Base-by-base conservation (phyloP, 805 yeast species). In the Metschnikowia bowlesiae region DNA sequence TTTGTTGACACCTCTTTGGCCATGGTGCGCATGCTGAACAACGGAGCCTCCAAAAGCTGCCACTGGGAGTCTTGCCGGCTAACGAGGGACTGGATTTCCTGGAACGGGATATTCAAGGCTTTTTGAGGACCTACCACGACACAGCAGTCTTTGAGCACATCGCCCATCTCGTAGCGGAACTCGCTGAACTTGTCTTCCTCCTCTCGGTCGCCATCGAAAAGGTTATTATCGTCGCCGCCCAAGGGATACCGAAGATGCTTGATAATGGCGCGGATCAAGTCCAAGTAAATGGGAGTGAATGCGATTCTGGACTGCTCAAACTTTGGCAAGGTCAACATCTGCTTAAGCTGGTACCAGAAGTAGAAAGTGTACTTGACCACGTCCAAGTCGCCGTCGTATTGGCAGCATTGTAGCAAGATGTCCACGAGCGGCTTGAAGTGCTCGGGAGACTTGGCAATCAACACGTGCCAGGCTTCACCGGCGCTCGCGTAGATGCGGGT, bases 141-240 rank as follows among this genome's bases (percentile, higher is more conserved):
- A 59, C 97, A 88, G 71, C 98, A 90, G 64, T 90, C 96, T 63
- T 95, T 95, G 53, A 94, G 71, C n/a, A 92, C 96, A 65, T 94
- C 98, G 36, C 98, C 98, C 87, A 94, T 88, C 50, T 89, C 96
- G 68, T 94, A 94, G 62, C 99, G 79, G 69, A 92, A 94, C 52
- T 89, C 95, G 61, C 88, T 84, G 66, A 94, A 94, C 66, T 89
- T 88, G 63, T 95, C 99, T 63, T 90, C 96, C 49, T 81, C 86
- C 63, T 89, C 97, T 56, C 74, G 76, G 61, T 87, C 89, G 29
- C 75, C 75, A 28, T 76, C 76, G 60, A 92, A 92, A 16, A 83
- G 63, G 46, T 74, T 77, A 29, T 49, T 43, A 14, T 58, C 61
- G 48, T 65, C 61, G 4, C 65, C 60, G 2, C 61, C 63, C 8